Conservation (phyloP, 2,329 filamentous ascomycete species). For the Grosmannia huntii region DNA sequence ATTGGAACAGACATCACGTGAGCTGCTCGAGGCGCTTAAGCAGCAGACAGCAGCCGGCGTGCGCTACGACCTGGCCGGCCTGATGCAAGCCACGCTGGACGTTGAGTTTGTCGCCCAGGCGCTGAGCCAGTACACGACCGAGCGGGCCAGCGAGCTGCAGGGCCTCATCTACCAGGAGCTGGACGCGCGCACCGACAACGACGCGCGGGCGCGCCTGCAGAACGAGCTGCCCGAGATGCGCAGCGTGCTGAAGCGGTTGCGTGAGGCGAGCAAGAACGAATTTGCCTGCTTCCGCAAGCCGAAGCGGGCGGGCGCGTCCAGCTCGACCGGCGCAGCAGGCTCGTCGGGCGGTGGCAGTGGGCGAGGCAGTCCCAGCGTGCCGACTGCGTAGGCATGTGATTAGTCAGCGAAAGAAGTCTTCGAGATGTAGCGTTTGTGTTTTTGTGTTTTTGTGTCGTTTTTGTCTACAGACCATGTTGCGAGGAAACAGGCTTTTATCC, state of each 20-base stretch:
- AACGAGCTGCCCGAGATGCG: conserved; percentile 84
- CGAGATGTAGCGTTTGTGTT: no score
- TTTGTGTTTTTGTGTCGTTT: no score
- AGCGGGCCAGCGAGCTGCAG: conserved; percentile 68
- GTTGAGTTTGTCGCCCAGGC: conserved; percentile 96
- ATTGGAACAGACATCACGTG: conserved; percentile 65
- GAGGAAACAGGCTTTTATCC: no score
- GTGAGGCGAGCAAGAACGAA: conserved; percentile 71
- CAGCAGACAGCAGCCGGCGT: conserved; percentile 28
- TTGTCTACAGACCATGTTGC: no score
- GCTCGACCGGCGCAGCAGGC: no score
- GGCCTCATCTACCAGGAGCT: conserved; percentile 79
- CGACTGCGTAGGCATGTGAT: no score
- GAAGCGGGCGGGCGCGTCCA: conserved; percentile 23
- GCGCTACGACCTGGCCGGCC: conserved; percentile 61
- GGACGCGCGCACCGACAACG: conserved; percentile 78
- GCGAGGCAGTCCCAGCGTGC: no score
- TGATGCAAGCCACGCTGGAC: conserved; percentile 96
- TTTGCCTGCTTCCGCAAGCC: conserved; percentile 74
- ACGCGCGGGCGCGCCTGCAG: conserved; percentile 67
- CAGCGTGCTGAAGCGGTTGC: conserved; percentile 67
- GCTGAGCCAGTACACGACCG: conserved; percentile 76
- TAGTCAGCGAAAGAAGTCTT: no score
- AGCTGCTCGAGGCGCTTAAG: conserved; percentile 73
- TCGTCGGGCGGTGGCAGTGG: background rate